Evolutionary conservation across 306 rosid species (phyloP).

Genomic region (Trifolium pratense): DNA sequence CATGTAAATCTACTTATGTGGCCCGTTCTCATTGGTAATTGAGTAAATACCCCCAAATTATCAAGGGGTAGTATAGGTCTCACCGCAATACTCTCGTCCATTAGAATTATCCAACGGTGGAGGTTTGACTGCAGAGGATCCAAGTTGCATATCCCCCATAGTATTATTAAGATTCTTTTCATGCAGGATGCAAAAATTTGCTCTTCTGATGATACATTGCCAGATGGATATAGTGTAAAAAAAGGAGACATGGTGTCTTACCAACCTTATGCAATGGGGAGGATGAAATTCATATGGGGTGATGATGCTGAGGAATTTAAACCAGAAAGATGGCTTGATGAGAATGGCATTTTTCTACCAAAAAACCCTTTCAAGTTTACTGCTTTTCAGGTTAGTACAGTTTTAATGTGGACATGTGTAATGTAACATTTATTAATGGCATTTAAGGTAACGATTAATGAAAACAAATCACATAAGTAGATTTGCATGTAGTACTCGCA

Average conservation of each 20-base stretch:
- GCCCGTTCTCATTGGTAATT: too few relatives aligned
- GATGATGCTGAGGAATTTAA: conserved; percentile 72
- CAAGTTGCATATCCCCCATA: background rate
- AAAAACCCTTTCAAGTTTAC: conserved; percentile 78
- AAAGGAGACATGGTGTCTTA: conserved; percentile 67
- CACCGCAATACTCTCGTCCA: too few relatives aligned
- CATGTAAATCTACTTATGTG: too few relatives aligned
- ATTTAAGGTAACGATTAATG: too few relatives aligned
- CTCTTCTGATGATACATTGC: conserved; percentile 69
- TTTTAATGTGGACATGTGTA: too few relatives aligned
- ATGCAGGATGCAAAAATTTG: conserved; percentile 75
- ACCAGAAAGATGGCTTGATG: conserved; percentile 83
- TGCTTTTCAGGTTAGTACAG: conserved; percentile 72
- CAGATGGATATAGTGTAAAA: conserved; percentile 68
- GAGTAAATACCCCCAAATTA: too few relatives aligned
- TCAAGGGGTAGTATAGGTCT: too few relatives aligned
- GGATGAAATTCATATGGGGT: conserved; percentile 88
- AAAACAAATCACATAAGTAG: too few relatives aligned
- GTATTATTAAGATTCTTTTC: background rate
- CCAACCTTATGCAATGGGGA: conserved; percentile 87
- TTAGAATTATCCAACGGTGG: too few relatives aligned
- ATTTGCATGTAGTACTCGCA: too few relatives aligned
- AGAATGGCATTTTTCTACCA: conserved; percentile 59
- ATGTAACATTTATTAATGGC: too few relatives aligned
- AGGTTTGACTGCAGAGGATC: too few relatives aligned